A percentile compares a stretch with the other conserved stretches of the same genome.
Conservation (phyloP, 352 stramenopile species). For the Phytopythium mirpurense region DNA sequence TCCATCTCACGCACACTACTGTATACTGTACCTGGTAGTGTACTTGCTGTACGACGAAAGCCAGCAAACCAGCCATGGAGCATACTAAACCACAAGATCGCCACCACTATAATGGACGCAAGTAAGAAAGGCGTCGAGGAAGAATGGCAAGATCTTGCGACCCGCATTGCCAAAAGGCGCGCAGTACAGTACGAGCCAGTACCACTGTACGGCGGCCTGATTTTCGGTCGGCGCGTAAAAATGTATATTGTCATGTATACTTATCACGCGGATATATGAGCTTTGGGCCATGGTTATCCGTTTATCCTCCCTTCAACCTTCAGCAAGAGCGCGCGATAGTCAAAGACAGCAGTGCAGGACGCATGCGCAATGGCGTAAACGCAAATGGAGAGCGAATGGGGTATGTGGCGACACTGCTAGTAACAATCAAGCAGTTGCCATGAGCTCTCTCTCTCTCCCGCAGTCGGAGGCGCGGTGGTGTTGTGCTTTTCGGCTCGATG, state of each 20-base stretch:
- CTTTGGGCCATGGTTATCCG: too few species aligned
- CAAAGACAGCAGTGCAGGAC: neutral
- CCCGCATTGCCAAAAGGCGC: too few species aligned
- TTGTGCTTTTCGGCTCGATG: too few species aligned
- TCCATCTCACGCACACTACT: neutral
- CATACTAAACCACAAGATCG: too few species aligned
- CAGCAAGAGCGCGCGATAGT: neutral
- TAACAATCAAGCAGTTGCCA: neutral
- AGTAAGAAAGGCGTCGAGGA: neutral
- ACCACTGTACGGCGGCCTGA: neutral
- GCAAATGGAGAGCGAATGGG: neutral
- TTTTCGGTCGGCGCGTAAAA: neutral
- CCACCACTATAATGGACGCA: neutral
- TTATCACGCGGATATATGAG: too few species aligned
- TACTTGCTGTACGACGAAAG: neutral
- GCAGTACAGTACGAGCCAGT: neutral
- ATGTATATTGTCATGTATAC: neutral
- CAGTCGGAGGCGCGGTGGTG: too few species aligned
- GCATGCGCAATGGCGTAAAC: neutral
- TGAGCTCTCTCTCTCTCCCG: neutral
- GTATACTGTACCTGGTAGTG: too few species aligned
- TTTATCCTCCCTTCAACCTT: too few species aligned
- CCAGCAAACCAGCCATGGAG: too few species aligned
- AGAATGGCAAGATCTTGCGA: conserved; percentile 4
- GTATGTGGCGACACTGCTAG: neutral